Evolutionary conservation across 129 eudicot species (phyloP), one percentile per base, ranked within the genome.

Genomic region (Flaveria bidentis): DNA sequence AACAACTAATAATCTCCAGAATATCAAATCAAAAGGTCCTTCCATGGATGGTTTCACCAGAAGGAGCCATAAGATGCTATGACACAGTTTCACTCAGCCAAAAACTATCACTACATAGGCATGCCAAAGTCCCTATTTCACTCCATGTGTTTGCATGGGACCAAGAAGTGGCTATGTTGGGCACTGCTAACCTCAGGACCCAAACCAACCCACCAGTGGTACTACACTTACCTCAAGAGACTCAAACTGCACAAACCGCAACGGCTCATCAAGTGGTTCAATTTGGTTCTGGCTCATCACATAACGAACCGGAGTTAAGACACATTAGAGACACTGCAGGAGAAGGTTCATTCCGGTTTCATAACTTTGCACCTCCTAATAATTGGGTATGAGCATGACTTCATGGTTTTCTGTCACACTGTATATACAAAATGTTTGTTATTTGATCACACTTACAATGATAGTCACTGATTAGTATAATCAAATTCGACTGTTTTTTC

Each of bases 51-150:
- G 96, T 88, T 77, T 88, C 98, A 39, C 81, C 92, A 1, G 77
- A 89, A 49, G 92, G 98, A 17, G 97, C 93, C 8, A 76, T 93
- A 26, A 80, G 92, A 18, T 93, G 98, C 73, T 93, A 86, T 18
- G 97, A 93, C 51, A 93, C 98, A 1, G 86, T 93, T 28, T 93
- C 98, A 12, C 88, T 93, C n/a, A 90, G 98, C 87, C 97, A 85
- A 61, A 93, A 90, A 67, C 89, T 90, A 23, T 93, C 98, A 1
- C 69, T 93, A 45, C 98, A 93, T 74, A 82, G 92, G 36, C 98
- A 93, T 25, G 84, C 97, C 8, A 75, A 74, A 56, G 92, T 84
- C 0, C 86, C 96, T 4, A 85, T 93, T 22, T 67, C 79, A 14
- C 56, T 93, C 26, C 98, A 93, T 26, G 80, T 88, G 16, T 82